Base-by-base conservation (phyloP, 257 asterid species). In the Eucommia ulmoides region DNA sequence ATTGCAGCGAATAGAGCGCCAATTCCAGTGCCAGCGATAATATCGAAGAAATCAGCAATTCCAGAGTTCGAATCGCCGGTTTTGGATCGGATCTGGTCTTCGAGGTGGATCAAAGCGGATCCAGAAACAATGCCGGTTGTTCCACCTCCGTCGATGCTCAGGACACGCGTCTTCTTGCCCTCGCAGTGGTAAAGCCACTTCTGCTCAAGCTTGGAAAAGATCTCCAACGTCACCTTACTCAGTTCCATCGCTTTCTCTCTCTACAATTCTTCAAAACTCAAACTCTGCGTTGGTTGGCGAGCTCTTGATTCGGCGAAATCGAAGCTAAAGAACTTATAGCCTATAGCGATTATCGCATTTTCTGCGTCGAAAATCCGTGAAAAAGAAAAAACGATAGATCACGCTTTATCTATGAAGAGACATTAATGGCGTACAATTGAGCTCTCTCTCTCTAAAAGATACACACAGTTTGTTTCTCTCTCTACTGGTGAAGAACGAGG, bases 111-210 rank as follows among this genome's bases (percentile, higher is more conserved):
- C 71, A 89, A 54, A 7, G 96, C 88, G 1, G 79, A 65, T 17
- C 74, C 77, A 44, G 91, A 79, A 10, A 80, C 79, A 56, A 66
- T 53, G 64, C 71, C 88, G 35, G 81, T 60, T 35, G 82, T 72
- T 60, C 91, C 84, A 12, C 95, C 94, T 15, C 96, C 96, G 52
- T 91, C 98, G 11, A 91, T 77, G 63, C 84, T 78, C 49, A 91
- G 62, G 33, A 86, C 64, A 25, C 96, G 81, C 15, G 85, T 74
- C 66, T 84, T 84, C 62, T 76, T 84, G 5, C 81, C 94, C 26
- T 81, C 84, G 17, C 78, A 72, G 66, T 79, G 93, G 73, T 74
- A 71, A 64, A 89, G 52, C 98, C 98, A 89, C 42, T 89, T 80
- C 77, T 85, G 88, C 80, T 89, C 98, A 42, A 89, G 63, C 56